These are phyloP conservation scores for Xylaria sp. DNA, from an alignment of 2,329 filamentous ascomycete species.

Conservation along the genomic window DNA sequence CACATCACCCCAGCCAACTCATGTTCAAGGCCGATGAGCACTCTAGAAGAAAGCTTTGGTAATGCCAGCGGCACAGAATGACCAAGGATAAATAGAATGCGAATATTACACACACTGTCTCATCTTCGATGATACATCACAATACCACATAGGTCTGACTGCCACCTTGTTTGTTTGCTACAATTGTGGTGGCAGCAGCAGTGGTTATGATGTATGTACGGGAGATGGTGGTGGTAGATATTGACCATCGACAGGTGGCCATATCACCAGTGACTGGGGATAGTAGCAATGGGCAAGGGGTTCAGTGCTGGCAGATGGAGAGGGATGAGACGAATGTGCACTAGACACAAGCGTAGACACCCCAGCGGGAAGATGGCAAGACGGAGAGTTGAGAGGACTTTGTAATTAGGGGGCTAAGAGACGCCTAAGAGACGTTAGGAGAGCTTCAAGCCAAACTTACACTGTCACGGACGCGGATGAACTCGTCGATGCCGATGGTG, in stretches of 20 bases:
- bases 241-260: not conserved
- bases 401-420: too few relatives aligned
- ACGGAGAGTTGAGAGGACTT: too few relatives aligned
- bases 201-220: not conserved
- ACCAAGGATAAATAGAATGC: not conserved
- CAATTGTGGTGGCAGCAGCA: not conserved
- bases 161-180: not conserved
- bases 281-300: not conserved
- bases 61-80: not conserved
- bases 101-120: not conserved
- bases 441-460: constrained; percentile 65
- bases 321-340: not conserved
- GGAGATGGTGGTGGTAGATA: not conserved
- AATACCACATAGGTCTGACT: not conserved
- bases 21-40: not conserved
- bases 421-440: not conserved
- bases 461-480: constrained; percentile 81
- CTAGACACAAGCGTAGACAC: constrained; percentile 5
- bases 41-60: not conserved
- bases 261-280: not conserved
- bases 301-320: not conserved
- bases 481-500: constrained; percentile 76
- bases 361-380: not conserved
- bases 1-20: not conserved
- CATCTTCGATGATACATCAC: not conserved